Base-by-base conservation (phyloP, 352 stramenopile species). In the Phytophthora foliorum region DNA sequence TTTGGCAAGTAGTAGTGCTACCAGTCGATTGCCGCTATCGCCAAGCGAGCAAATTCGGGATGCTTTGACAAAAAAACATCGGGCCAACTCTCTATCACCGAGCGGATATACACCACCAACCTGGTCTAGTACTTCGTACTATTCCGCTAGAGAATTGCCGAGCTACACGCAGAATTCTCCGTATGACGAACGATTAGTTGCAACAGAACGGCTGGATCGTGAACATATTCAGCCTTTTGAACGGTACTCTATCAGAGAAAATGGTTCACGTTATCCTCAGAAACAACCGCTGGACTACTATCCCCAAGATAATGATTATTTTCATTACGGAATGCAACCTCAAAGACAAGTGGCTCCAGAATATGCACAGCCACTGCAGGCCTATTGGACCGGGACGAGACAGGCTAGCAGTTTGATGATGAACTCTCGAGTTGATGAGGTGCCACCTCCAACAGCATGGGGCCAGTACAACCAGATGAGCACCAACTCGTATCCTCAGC, bases 21-120 rank as follows among this genome's bases (percentile, higher is more conserved):
- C 60, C 45, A 76, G 63, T 34, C 73, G 51, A 0, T 22, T 73
- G 13, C 36, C 68, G 10, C 59, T 92, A 42, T 92, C 84, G 52
- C 70, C 82, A 0, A 92, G 77, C 38, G 82, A 84, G n/a, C 75
- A 78, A 54, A 56, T 92, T 29, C 77, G 84, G 31, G 81, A 88
- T 42, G 81, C 78, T 1, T 41, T 92, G 10, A 74, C 79, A 24
- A 65, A 51, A 44, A 78, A 68, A 13, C 69, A 91, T 39, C 70
- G 72, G 4, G 53, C 68, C 54, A 67, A 63, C 5, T 77, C 64
- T 2, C n/a, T 64, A 17, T 71, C 60, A 32, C 69, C 48, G 6
- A 53, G 32, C 31, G n/a, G 45, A 21, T 63, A 54, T 36, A 49
- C 34, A 34, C 42, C 60, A 29, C 24, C 60, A 29, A 21, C 21